Base-by-base conservation (phyloP, 2,329 filamentous ascomycete species). In the Aspergillus cejpii region DNA sequence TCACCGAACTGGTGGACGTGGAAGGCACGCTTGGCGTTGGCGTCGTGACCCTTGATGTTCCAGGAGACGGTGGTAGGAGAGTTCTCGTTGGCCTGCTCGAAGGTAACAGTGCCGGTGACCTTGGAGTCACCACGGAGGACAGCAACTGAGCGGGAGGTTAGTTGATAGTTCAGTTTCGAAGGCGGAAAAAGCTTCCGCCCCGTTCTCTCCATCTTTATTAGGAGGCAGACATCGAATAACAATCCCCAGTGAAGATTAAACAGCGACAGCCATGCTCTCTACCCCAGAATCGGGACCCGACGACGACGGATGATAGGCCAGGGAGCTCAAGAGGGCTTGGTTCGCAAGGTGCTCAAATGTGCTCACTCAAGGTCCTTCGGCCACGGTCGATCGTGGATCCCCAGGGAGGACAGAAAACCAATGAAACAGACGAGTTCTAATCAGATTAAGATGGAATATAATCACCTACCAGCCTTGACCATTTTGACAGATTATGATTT, bases 1-100 rank as follows among this genome's bases (percentile, higher is more conserved):
- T 97, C 92, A 70, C 92, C 92, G 66, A 95, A 98, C 72, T 92
- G 87, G 79, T 98, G 92, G 67, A 98, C 84, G 80, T 98, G 92
- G 80, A 97, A 89, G 73, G 88, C 92, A 74, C 92, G 91, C 83
- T 94, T 81, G 67, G 92, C 90, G 71, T 94, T 95, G 74, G 91
- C 65, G 68, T 97, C 90, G 74, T 96, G 78, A 74, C 92, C 91
- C 52, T 80, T 78, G 74, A 98, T 89, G 74, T 96, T 81, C 84
- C 87, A 98, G 66, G 84, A 80, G 76, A 98, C 79, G 70, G 78
- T 91, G 68, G 92, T 97, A 59, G 84, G 81, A 61, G 80, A 73
- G 62, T 76, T 80, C 79, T 96, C 92, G 69, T 79, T 80, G 57
- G 78, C 79, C 78, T 98, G 92, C 79, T 94, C 89, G 73, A 98